Evolutionary conservation across 495 filamentous ascomycete genomes (phyloP).

Genomic region (Aspergillus cristatus): DNA sequence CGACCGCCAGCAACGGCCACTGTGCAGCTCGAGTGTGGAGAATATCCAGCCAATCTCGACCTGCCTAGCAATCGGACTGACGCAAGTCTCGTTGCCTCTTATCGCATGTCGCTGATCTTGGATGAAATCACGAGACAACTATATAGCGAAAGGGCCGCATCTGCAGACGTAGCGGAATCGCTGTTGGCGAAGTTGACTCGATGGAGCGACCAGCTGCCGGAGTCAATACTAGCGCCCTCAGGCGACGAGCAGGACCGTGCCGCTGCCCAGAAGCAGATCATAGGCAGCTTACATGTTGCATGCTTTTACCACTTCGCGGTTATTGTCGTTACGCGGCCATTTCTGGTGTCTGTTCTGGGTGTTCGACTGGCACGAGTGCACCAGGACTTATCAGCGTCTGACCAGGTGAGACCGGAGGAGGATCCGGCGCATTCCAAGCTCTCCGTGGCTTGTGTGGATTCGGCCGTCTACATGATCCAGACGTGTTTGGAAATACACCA

Average conservation of each 20-base stretch:
- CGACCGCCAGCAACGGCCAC: conserved; percentile 27
- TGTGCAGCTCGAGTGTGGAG: conserved; percentile 14
- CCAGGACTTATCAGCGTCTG: conserved; percentile 11
- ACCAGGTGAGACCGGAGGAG: conserved; percentile 8
- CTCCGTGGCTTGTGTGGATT: conserved; percentile 29
- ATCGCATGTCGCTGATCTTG: conserved; percentile 23
- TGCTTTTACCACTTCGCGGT: conserved; percentile 37
- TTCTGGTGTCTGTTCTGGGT: conserved; percentile 28
- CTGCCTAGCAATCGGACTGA: conserved; percentile 2
- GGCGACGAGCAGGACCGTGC: conserved; percentile 5
- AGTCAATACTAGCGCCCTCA: conserved; percentile 16
- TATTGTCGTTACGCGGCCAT: conserved; percentile 32
- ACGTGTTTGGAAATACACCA: conserved; percentile 29
- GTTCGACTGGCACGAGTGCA: conserved; percentile 27
- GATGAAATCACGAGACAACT: conserved; percentile 26
- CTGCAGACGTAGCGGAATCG: conserved; percentile 23
- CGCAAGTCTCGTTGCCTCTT: conserved; percentile 23
- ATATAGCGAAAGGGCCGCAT: conserved; percentile 24
- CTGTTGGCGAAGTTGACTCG: conserved; percentile 24
- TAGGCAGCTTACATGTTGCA: conserved; percentile 32
- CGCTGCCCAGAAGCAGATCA: conserved; percentile 18
- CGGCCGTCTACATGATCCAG: conserved; percentile 34
- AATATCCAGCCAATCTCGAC: conserved; percentile 1
- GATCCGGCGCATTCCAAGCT: conserved; percentile 27
- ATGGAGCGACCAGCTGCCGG: conserved; percentile 27